These are phyloP conservation scores for Fusarium ramigenum DNA, from an alignment of 2,329 filamentous ascomycete genomes.

Conservation along the genomic window DNA sequence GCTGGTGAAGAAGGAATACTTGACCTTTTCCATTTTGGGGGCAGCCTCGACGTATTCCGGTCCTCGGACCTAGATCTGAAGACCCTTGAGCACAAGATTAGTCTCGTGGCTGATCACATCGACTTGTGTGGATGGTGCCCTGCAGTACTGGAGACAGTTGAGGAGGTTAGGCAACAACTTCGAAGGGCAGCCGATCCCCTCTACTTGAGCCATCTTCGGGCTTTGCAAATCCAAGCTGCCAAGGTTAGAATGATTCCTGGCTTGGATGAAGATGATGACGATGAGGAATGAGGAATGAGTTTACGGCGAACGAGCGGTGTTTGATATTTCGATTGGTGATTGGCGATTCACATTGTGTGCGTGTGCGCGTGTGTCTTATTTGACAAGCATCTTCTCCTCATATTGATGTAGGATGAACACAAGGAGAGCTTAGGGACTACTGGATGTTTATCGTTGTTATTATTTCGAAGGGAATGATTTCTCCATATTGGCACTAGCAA, in stretches of 20 bases:
- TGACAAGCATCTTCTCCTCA: background rate
- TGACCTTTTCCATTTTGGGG: slow-evolving; percentile 8
- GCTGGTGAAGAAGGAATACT: slow-evolving; percentile 6
- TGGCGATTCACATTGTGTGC: background rate
- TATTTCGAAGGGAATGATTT: background rate
- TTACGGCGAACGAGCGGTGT: background rate
- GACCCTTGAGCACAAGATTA: background rate
- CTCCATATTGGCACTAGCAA: background rate
- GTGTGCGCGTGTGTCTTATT: background rate
- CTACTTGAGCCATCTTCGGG: slow-evolving; percentile 1
- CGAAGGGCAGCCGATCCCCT: slow-evolving; percentile 3
- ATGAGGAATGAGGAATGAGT: background rate
- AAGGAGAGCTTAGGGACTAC: background rate
- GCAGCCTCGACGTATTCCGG: background rate
- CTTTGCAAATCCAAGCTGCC: slow-evolving; percentile 4
- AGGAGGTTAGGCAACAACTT: background rate
- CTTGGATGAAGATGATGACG: background rate
- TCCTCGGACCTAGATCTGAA: background rate
- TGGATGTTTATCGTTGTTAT: background rate
- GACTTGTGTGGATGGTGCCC: slow-evolving; percentile 18
- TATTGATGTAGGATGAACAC: background rate
- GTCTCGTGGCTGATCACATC: background rate
- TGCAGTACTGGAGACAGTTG: background rate
- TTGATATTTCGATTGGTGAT: background rate
- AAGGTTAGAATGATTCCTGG: slow-evolving; percentile 3